Evolutionary conservation across 1,139 yeast genomes (phyloP), one percentile per base, ranked within the genome.

Genomic region (Candida frijolesensis): DNA sequence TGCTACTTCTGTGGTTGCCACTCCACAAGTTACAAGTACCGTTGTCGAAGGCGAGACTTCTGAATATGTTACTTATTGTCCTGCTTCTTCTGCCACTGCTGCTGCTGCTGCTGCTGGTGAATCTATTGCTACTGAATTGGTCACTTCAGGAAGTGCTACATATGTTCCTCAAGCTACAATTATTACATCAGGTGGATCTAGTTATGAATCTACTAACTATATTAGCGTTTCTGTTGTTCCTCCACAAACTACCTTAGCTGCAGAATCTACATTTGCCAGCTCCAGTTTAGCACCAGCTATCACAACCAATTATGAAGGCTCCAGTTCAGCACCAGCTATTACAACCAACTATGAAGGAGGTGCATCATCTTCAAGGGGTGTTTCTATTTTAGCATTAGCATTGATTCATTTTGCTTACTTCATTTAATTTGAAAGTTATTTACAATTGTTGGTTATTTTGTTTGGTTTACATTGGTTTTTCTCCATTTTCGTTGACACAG

Each of bases 401-500:
- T 64, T 65, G 49, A 54, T 66, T 42, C 69, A 70, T 51, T 61
- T 67, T 46, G 69, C 66, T 51, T 64, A 64, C 62, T 59, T 66
- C 39, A 46, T 57, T 12, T 57, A 57, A 52, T 49, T 9, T 15
- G 2, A 14, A 12, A 10, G 12, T n/a, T 10, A 30, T 30, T 11
- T n/a, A 2, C 34, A 12, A 10, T 30, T 30, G 6, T 30, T 4
- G 15, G 14, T 10, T 9, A 40, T 29, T 25, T 27, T 27, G 12
- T 27, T 27, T 40, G 9, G 12, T 40, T 40, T 27, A n/a, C 10
- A 19, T 19, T 19, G 22, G 22, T 14, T 14, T 40, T 27, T 19
- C 25, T 27, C 9, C n/a, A n/a, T 2, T 40, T 25, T 14, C 27
- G n/a, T 14, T 22, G 43, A 25, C 29, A 8, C 4, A 25, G 29